phyloP scores from a whole-genome alignment of 202 grass and related monocot species.

The Cymbopogon flexuosus region DNA sequence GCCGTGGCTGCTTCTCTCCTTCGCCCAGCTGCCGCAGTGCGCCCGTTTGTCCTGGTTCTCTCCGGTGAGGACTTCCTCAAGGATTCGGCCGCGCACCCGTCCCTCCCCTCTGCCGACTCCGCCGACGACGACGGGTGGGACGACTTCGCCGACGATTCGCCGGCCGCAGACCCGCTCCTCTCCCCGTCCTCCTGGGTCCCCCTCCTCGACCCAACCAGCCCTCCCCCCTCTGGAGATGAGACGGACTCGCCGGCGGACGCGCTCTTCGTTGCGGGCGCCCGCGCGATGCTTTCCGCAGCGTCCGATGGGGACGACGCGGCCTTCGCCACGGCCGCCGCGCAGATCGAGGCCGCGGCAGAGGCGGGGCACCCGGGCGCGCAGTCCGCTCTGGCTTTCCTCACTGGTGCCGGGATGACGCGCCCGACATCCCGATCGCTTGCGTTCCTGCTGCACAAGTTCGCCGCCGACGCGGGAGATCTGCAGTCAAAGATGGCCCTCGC shows the following conservation, averaged over 20 bases:
- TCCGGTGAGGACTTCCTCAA: constrained; percentile 71
- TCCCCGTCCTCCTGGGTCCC: constrained; percentile 57
- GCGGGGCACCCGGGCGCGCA: constrained; percentile 62
- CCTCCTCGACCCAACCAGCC: constrained; percentile 50
- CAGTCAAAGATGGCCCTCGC: constrained; percentile 97
- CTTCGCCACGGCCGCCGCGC: constrained; percentile 51
- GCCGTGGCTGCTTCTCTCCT: constrained; percentile 8
- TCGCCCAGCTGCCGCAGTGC: constrained; percentile 32
- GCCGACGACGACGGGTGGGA: constrained; percentile 58
- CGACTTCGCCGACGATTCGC: constrained; percentile 64
- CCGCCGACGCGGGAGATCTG: constrained; percentile 69
- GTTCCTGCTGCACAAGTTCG: constrained; percentile 89
- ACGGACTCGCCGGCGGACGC: constrained; percentile 40
- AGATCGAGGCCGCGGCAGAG: constrained; percentile 71
- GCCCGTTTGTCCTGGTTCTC: constrained; percentile 69
- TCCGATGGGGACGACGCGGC: constrained; percentile 60
- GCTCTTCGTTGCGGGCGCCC: constrained; percentile 58
- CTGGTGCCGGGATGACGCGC: constrained; percentile 62
- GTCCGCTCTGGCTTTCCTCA: constrained; percentile 76
- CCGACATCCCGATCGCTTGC: constrained; percentile 58
- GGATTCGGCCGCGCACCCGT: constrained; percentile 50
- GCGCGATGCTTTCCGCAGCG: constrained; percentile 63
- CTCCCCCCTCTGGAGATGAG: constrained; percentile 32
- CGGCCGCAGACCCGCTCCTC: constrained; percentile 48
- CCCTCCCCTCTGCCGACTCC: constrained; percentile 41